Conservation (phyloP, 176 grass and related monocot species). For the Avena atlantica region DNA sequence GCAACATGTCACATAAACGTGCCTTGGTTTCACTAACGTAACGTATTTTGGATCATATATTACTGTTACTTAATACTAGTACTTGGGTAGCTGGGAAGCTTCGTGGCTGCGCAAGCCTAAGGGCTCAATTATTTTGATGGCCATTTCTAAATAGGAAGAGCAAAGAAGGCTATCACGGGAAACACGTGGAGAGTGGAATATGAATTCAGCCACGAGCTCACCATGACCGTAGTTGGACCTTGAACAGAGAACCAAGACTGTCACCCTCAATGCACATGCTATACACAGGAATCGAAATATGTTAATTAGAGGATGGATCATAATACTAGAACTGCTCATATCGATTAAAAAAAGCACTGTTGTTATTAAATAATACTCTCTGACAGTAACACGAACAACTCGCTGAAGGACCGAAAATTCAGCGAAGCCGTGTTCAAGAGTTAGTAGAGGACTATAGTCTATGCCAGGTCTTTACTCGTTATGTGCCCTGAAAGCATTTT, state of each 20-base stretch:
- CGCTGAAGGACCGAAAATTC: background rate
- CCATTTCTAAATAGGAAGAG: background rate
- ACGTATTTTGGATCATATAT: background rate
- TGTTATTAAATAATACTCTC: background rate
- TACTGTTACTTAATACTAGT: too few species aligned
- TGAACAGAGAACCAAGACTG: background rate
- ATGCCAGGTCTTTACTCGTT: constrained; percentile 36
- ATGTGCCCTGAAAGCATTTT: background rate
- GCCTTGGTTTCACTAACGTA: background rate
- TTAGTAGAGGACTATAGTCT: background rate
- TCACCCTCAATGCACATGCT: constrained; percentile 17
- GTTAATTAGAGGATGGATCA: background rate
- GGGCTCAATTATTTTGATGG: background rate
- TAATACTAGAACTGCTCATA: background rate
- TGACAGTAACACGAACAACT: background rate
- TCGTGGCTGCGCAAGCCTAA: background rate
- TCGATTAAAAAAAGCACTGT: background rate
- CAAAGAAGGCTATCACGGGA: background rate
- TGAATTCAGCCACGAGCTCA: background rate
- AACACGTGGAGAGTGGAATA: background rate
- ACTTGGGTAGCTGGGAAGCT: background rate
- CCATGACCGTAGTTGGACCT: constrained; percentile 8
- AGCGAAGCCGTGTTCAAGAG: constrained; percentile 32
- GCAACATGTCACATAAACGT: too few species aligned
- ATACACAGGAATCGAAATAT: background rate